phyloP scores from a whole-genome alignment of 176 grass and related monocot genomes.

The Thalia dealbata region DNA sequence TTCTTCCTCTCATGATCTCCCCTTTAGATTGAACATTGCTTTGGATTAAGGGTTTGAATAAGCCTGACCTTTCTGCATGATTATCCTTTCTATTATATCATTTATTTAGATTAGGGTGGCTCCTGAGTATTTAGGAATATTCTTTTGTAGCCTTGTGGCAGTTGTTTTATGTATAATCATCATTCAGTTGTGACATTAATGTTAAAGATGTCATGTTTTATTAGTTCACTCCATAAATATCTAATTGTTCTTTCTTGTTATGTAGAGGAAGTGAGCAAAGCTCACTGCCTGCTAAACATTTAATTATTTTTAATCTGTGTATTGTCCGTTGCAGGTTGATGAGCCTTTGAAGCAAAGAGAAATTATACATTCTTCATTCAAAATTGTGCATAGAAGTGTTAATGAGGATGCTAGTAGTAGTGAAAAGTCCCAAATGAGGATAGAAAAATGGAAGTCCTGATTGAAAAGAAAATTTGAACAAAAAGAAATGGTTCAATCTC shows the following conservation, averaged over 20 bases:
- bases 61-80: background rate
- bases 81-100: background rate
- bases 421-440: slow-evolving; percentile 42
- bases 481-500: slow-evolving; percentile 1
- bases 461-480: background rate
- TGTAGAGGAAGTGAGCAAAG: no score
- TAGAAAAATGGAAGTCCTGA: slow-evolving; percentile 19
- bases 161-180: background rate
- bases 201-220: slow-evolving; percentile 1
- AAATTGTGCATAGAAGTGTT: slow-evolving; percentile 39
- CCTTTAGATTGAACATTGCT: background rate
- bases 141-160: background rate
- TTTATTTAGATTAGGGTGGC: background rate
- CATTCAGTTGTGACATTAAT: background rate
- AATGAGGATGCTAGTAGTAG: slow-evolving; percentile 35
- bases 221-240: slow-evolving; percentile 1
- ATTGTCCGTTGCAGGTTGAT: slow-evolving; percentile 51
- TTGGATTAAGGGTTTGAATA: background rate
- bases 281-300: no score
- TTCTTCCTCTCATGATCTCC: background rate
- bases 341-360: slow-evolving; percentile 87
- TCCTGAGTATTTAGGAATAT: background rate
- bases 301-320: slow-evolving; percentile 13
- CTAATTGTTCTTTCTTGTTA: no score
- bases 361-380: slow-evolving; percentile 71